phyloP scores from a whole-genome alignment of 1,139 yeast genomes.

The Taphrina confusa region DNA sequence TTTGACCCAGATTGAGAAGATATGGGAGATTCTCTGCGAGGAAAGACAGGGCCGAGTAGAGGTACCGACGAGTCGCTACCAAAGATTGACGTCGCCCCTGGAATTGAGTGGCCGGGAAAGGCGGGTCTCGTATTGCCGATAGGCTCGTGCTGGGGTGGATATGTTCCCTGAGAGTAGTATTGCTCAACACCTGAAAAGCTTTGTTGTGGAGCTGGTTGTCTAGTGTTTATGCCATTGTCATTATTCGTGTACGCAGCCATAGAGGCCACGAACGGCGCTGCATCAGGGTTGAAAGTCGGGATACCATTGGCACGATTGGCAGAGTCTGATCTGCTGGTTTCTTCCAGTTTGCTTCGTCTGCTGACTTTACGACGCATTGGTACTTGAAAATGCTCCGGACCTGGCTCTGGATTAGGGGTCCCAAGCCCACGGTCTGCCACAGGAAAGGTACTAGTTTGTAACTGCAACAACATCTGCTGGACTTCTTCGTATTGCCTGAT shows the following conservation, averaged over 20 bases:
- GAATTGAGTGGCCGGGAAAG: not conserved
- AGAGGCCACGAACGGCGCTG: slow-evolving; percentile 28
- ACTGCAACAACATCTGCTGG: slow-evolving; percentile 6
- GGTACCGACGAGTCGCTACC: not conserved
- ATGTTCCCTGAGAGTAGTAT: not conserved
- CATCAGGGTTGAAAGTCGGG: slow-evolving; percentile 32
- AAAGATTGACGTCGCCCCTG: slow-evolving; percentile 20
- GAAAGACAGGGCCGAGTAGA: slow-evolving; percentile 8
- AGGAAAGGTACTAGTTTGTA: not conserved
- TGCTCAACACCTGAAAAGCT: not conserved
- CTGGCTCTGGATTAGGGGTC: slow-evolving; percentile 17
- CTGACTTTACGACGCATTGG: slow-evolving; percentile 15
- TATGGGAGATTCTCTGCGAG: slow-evolving; percentile 26
- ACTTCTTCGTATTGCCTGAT: slow-evolving; percentile 24
- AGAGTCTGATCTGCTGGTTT: not conserved
- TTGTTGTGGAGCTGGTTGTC: not conserved
- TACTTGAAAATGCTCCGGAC: not conserved
- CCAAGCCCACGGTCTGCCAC: not conserved
- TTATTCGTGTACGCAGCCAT: not conserved
- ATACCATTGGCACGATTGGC: not conserved
- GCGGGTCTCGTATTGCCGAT: not conserved
- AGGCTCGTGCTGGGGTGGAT: not conserved
- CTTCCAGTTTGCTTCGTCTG: slow-evolving; percentile 8
- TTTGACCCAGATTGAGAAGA: slow-evolving; percentile 31
- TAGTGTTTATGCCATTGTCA: not conserved